Percentiles rank a stretch among this genome's conserved stretches.
These are phyloP conservation scores for Diaporthe humulicola DNA, from an alignment of 2,329 filamentous ascomycete species.

Conservation along the genomic window DNA sequence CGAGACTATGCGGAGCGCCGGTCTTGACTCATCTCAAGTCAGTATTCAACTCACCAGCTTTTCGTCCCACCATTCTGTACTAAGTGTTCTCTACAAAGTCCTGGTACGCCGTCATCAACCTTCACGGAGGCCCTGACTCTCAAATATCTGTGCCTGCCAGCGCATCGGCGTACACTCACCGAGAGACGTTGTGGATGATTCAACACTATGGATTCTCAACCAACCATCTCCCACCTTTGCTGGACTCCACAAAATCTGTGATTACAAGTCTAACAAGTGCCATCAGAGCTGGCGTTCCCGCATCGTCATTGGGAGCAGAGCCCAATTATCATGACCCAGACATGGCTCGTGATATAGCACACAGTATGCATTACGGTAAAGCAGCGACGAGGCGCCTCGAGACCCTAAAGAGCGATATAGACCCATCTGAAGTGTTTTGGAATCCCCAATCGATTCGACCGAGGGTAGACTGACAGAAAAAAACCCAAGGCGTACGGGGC, in stretches of 20 bases:
- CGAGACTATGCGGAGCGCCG: constrained; percentile 5
- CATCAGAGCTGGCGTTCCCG: constrained; percentile 3
- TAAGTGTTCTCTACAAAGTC: background rate
- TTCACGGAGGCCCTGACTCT: constrained; percentile 57
- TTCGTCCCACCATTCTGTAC: background rate
- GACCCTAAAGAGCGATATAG: constrained; percentile 21
- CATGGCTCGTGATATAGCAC: constrained; percentile 17
- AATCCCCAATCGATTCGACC: constrained; percentile 35
- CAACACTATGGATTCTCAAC: constrained; percentile 56
- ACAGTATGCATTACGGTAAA: constrained; percentile 21
- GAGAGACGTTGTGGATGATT: constrained; percentile 62
- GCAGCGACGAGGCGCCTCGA: constrained; percentile 15
- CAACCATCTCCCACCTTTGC: constrained; percentile 25
- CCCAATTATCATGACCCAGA: constrained; percentile 27
- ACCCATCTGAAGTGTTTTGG: constrained; percentile 30
- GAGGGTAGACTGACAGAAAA: background rate
- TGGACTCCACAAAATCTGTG: constrained; percentile 23
- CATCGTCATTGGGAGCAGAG: background rate
- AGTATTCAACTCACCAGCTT: background rate
- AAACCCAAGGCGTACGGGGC: background rate
- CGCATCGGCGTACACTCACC: constrained; percentile 55
- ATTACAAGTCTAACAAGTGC: constrained; percentile 15
- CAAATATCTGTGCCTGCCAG: constrained; percentile 48
- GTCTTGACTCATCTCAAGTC: constrained; percentile 26
- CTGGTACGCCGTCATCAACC: constrained; percentile 58